Conservation (phyloP, 768 basidiomycete genomes). For the Mycena olivaceomarginata region DNA sequence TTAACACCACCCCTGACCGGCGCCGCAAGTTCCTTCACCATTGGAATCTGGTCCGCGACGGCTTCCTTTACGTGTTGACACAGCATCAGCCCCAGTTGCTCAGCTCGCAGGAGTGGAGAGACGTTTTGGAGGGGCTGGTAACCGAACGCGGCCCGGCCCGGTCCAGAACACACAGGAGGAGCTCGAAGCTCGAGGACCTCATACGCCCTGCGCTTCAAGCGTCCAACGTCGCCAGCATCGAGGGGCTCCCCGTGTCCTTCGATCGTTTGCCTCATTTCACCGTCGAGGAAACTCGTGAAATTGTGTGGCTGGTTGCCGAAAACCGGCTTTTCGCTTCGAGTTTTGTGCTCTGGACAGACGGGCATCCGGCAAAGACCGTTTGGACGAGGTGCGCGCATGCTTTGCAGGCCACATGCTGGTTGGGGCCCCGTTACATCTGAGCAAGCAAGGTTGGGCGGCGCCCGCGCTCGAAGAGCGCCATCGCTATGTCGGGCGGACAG, state of each 20-base stretch:
- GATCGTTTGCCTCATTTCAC: background rate
- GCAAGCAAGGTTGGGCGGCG: conserved; percentile 16
- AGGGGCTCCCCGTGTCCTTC: conserved; percentile 1
- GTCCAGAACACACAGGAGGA: background rate
- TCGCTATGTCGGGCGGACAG: background rate
- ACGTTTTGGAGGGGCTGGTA: background rate
- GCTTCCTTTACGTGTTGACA: background rate
- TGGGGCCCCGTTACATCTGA: conserved; percentile 5
- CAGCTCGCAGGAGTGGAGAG: background rate
- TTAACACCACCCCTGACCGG: background rate
- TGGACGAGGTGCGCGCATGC: background rate
- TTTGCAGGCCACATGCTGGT: conserved; percentile 8
- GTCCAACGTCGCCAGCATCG: background rate
- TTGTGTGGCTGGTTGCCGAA: conserved; percentile 11
- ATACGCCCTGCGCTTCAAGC: background rate
- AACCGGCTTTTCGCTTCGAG: conserved; percentile 9
- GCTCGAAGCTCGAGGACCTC: background rate
- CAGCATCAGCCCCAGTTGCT: background rate
- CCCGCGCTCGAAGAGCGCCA: conserved; percentile 1
- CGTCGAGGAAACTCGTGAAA: background rate
- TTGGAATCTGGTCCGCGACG: background rate
- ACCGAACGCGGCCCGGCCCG: background rate
- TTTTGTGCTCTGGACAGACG: conserved; percentile 8
- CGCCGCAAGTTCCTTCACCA: background rate
- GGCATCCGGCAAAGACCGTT: background rate